These are phyloP conservation scores for Neospora caninum DNA, from an alignment of 169 alveolate species.

Conservation along the genomic window DNA sequence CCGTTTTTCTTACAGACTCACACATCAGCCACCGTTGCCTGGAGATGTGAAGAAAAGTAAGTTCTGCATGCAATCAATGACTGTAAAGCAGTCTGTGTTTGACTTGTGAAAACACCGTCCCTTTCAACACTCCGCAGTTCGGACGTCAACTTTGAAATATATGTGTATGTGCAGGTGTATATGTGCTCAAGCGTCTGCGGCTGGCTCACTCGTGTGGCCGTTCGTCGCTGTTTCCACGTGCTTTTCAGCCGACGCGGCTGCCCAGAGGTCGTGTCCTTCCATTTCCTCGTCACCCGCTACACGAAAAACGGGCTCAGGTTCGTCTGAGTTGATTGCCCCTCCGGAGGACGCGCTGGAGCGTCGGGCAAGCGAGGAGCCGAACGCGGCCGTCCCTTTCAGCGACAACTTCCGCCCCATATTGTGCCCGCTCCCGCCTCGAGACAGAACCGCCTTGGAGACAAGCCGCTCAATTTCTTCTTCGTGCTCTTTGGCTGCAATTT, in stretches of 20 bases:
- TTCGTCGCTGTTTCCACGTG: not conserved
- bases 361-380: not conserved
- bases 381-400: not conserved
- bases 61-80: no score
- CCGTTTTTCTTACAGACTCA: no score
- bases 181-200: no score
- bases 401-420: not conserved
- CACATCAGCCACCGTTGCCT: no score
- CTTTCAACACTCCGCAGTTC: no score
- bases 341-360: not conserved
- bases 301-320: not conserved
- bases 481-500: not conserved
- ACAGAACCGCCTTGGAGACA: slow-evolving; percentile 18
- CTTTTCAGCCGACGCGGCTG: not conserved
- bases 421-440: slow-evolving; percentile 24
- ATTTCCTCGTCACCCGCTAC: not conserved
- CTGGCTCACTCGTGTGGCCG: not conserved
- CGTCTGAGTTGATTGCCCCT: not conserved
- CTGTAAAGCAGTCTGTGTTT: no score
- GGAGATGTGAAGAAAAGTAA: no score
- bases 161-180: no score
- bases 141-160: no score
- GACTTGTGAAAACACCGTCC: no score
- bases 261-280: no score
- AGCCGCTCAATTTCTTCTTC: not conserved